A percentile compares a stretch with the other conserved stretches of the same genome.
Conservation (phyloP, 495 filamentous ascomycete species). For the Hyaloscypha bicolor region DNA sequence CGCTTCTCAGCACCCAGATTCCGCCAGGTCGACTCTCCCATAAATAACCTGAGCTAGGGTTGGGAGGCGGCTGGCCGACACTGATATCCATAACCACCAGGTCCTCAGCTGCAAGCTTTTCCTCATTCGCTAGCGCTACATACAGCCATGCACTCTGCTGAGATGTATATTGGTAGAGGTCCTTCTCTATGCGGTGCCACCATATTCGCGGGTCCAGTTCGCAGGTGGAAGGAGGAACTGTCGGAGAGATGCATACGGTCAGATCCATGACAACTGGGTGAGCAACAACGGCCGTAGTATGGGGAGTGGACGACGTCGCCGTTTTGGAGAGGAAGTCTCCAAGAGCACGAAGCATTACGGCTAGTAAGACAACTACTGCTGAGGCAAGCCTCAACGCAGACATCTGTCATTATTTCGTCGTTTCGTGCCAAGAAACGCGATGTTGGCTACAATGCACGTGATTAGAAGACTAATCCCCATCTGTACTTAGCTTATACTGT, state of each 20-base stretch:
- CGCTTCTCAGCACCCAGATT: conserved; percentile 79
- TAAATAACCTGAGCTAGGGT: conserved; percentile 38
- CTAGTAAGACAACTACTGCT: too few relatives aligned
- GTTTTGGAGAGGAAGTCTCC: conserved; percentile 23
- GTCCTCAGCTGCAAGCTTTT: conserved; percentile 72
- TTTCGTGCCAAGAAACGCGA: too few relatives aligned
- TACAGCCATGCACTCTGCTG: conserved; percentile 80
- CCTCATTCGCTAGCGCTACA: conserved; percentile 82
- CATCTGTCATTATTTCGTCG: too few relatives aligned
- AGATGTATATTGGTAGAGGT: conserved; percentile 77
- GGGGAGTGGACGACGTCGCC: conserved; percentile 30
- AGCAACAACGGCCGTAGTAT: conserved; percentile 31
- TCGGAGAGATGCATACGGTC: conserved; percentile 30
- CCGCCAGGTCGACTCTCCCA: conserved; percentile 85
- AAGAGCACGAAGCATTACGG: too few relatives aligned
- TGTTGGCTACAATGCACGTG: too few relatives aligned
- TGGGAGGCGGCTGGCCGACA: conserved; percentile 71
- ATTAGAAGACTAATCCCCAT: too few relatives aligned
- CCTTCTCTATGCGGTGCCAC: conserved; percentile 89
- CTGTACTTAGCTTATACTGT: too few relatives aligned
- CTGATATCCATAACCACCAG: conserved; percentile 83
- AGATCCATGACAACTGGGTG: conserved; percentile 37
- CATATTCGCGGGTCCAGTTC: conserved; percentile 71
- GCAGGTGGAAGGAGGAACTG: conserved; percentile 50
- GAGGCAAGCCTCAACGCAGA: too few relatives aligned